Evolutionary conservation across 208 protist genomes (phyloP).

Genomic region (Acanthamoeba castellanii): DNA sequence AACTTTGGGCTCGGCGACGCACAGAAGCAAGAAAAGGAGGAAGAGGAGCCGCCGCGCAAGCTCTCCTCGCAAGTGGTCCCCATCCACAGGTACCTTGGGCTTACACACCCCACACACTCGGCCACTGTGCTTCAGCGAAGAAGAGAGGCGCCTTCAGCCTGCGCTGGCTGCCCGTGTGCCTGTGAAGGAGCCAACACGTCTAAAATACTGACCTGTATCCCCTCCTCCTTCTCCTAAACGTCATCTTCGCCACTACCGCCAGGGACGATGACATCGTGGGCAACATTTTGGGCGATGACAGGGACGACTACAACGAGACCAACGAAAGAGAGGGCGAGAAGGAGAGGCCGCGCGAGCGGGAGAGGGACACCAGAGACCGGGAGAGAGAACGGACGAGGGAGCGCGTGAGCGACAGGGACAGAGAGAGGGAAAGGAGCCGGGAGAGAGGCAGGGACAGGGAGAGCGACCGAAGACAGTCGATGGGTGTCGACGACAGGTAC

Average conservation of each 20-base stretch:
- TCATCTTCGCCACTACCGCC: neutral
- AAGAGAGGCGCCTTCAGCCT: no score
- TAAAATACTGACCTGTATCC: neutral
- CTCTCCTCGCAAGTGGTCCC: conserved; percentile 17
- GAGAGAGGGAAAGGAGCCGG: neutral
- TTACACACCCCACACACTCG: no score
- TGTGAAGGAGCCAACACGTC: no score
- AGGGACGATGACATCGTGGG: conserved; percentile 36
- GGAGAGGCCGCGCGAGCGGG: neutral
- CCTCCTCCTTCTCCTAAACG: neutral
- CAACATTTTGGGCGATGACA: conserved; percentile 26
- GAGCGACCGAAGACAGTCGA: neutral
- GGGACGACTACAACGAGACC: neutral
- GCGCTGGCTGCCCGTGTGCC: no score
- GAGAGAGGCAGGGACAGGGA: neutral
- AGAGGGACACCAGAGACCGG: neutral
- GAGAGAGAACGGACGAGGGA: neutral
- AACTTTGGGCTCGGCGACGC: neutral
- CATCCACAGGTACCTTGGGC: neutral
- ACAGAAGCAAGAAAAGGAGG: neutral
- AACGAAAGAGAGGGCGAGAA: neutral
- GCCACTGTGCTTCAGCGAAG: no score
- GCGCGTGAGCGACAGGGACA: neutral
- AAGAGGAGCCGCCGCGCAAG: neutral
- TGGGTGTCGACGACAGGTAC: no score